Evolutionary conservation across 2,329 filamentous ascomycete species (phyloP).

Genomic region (Claviceps capensis): DNA sequence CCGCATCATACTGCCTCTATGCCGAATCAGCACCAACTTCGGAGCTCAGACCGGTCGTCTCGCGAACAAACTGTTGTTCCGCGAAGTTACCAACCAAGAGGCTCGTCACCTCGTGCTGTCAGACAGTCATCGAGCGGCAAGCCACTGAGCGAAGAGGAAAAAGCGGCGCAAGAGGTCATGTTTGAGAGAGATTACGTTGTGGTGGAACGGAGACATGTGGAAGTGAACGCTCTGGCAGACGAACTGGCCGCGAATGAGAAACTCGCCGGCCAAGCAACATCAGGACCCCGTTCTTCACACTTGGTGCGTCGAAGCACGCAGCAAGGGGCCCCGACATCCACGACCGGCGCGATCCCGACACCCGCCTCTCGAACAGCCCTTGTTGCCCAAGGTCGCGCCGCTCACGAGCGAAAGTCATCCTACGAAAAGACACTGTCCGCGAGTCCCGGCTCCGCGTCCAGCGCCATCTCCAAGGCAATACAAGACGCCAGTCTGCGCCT

Average conservation of each 20-base stretch:
- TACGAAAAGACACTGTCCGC: constrained; percentile 66
- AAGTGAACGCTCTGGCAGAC: constrained; percentile 94
- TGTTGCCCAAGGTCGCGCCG: constrained; percentile 52
- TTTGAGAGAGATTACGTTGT: constrained; percentile 92
- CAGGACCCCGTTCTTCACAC: constrained; percentile 42
- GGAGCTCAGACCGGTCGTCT: constrained; percentile 11
- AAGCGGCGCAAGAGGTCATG: constrained; percentile 71
- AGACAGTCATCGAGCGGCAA: constrained; percentile 13
- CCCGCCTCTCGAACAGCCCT: constrained; percentile 61
- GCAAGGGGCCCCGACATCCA: constrained; percentile 55
- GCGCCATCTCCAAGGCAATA: constrained; percentile 86
- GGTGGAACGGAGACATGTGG: constrained; percentile 87
- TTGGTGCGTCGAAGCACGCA: constrained; percentile 67
- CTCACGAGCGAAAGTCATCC: constrained; percentile 64
- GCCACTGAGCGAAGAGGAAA: constrained; percentile 46
- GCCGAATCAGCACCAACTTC: constrained; percentile 31
- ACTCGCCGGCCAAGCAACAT: constrained; percentile 33
- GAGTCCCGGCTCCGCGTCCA: constrained; percentile 59
- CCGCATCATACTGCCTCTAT: constrained; percentile 34
- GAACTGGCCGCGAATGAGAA: constrained; percentile 78
- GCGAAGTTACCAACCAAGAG: constrained; percentile 14
- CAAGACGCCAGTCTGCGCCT: constrained; percentile 75
- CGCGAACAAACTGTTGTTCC: constrained; percentile 21
- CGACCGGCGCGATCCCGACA: constrained; percentile 53
- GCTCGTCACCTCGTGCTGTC: constrained; percentile 7